Conservation (phyloP, 2,329 filamentous ascomycete species). For the Lecanicillium sp. region DNA sequence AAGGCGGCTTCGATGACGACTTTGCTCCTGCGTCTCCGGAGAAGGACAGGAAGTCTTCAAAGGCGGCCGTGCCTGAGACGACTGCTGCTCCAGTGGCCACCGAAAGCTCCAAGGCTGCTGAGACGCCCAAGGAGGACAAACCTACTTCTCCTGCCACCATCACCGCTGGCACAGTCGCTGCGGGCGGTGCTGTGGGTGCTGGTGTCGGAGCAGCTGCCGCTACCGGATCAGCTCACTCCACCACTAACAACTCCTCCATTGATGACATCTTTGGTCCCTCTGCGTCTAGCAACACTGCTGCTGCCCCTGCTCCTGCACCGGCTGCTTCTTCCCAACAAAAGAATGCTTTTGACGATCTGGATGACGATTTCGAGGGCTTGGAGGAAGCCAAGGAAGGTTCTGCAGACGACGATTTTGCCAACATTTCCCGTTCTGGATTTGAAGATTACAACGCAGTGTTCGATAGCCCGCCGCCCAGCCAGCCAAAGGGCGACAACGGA, state of each 20-base stretch:
- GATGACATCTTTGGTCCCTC: conserved; percentile 39
- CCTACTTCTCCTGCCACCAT: conserved; percentile 28
- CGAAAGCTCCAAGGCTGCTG: conserved; percentile 13
- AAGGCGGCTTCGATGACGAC: conserved; percentile 87
- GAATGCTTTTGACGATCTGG: conserved; percentile 66
- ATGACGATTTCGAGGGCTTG: conserved; percentile 75
- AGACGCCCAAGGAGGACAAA: conserved; percentile 26
- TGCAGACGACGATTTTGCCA: conserved; percentile 74
- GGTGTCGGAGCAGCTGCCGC: no score
- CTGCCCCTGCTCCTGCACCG: conserved; percentile 29
- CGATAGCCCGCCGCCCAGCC: conserved; percentile 59
- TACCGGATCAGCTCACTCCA: no score
- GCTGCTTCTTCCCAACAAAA: conserved; percentile 27
- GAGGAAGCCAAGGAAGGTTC: conserved; percentile 78
- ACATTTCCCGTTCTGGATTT: conserved; percentile 61
- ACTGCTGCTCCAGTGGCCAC: conserved; percentile 2
- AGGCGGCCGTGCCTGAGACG: conserved; percentile 16
- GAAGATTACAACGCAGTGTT: conserved; percentile 80
- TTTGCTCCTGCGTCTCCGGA: conserved; percentile 63
- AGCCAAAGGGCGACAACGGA: conserved; percentile 47
- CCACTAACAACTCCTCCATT: conserved; percentile 22
- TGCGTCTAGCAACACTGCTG: conserved; percentile 15
- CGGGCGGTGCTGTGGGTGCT: no score
- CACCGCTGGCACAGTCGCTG: no score
- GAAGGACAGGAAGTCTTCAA: conserved; percentile 29